Evolutionary conservation across 2,329 filamentous ascomycete species (phyloP).

Genomic region (Allantophomopsis lycopodina): DNA sequence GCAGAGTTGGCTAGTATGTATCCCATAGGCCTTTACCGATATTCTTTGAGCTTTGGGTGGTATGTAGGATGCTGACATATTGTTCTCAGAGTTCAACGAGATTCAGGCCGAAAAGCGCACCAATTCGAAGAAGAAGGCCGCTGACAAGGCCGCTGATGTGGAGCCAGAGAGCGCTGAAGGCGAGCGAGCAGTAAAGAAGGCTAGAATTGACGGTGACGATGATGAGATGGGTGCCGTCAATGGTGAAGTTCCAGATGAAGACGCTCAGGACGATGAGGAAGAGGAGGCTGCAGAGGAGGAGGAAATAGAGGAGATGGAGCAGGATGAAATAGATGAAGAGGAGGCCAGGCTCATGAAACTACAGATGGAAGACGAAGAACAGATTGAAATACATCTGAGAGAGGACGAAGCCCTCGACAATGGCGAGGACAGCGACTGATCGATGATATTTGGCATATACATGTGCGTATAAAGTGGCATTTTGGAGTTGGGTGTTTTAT

Average conservation of each 20-base stretch:
- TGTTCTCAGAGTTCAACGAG: constrained; percentile 46
- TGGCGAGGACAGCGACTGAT: constrained; percentile 42
- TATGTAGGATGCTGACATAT: constrained; percentile 2
- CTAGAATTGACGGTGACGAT: constrained; percentile 30
- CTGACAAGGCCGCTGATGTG: constrained; percentile 34
- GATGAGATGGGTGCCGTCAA: constrained; percentile 28
- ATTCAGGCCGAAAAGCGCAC: constrained; percentile 64
- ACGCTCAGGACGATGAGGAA: constrained; percentile 33
- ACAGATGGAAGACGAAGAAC: constrained; percentile 31
- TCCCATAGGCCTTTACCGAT: neutral
- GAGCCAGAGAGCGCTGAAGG: constrained; percentile 8
- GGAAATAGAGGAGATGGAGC: constrained; percentile 23
- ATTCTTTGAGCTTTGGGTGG: neutral
- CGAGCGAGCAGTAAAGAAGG: constrained; percentile 17
- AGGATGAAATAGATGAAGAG: constrained; percentile 21
- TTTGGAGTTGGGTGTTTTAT: too few species aligned
- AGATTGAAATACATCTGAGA: constrained; percentile 32
- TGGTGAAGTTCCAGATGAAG: constrained; percentile 21
- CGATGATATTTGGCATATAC: too few species aligned
- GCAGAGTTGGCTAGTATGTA: constrained; percentile 61
- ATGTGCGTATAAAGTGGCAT: too few species aligned
- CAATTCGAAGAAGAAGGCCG: constrained; percentile 56
- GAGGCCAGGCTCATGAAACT: constrained; percentile 32
- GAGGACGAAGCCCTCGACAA: constrained; percentile 44
- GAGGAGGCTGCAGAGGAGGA: constrained; percentile 19